Conservation (phyloP, 768 basidiomycete genomes). For the Boletellus sp. region DNA sequence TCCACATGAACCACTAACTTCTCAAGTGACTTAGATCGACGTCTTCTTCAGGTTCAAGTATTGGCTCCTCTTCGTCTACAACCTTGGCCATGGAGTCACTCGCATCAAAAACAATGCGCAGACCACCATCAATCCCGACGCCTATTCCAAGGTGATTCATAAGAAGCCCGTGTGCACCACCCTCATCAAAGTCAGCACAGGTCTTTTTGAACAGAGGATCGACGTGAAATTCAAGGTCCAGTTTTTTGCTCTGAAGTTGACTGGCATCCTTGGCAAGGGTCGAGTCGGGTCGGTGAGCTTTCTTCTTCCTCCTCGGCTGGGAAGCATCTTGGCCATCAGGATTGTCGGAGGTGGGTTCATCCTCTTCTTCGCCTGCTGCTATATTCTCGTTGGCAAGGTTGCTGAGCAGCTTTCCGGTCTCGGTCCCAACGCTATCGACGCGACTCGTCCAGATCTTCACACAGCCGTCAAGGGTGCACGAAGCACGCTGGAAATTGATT, state of each 20-base stretch:
- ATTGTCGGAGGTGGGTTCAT: slow-evolving; percentile 54
- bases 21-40: slow-evolving; percentile 64
- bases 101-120: slow-evolving; percentile 94
- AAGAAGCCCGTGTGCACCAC: slow-evolving; percentile 89
- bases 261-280: slow-evolving; percentile 87
- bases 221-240: slow-evolving; percentile 93
- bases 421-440: slow-evolving; percentile 94
- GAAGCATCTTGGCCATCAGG: slow-evolving; percentile 65
- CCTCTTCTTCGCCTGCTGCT: slow-evolving; percentile 55
- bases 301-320: slow-evolving; percentile 57
- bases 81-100: slow-evolving; percentile 83
- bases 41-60: slow-evolving; percentile 65
- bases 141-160: slow-evolving; percentile 93
- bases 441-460: slow-evolving; percentile 99
- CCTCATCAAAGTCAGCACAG: slow-evolving; percentile 97
- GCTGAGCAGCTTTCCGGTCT: slow-evolving; percentile 91
- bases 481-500: slow-evolving; percentile 99
- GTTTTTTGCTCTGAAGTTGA: slow-evolving; percentile 84
- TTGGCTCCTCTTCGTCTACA: slow-evolving; percentile 62
- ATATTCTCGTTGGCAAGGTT: slow-evolving; percentile 74
- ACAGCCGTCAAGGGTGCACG: slow-evolving; percentile 95
- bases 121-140: slow-evolving; percentile 70
- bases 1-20: slow-evolving; percentile 38
- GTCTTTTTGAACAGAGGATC: slow-evolving; percentile 98
- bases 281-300: slow-evolving; percentile 65